These are phyloP conservation scores for Trichoderma afroharzianum DNA, from an alignment of 2,329 filamentous ascomycete species.

Conservation along the genomic window DNA sequence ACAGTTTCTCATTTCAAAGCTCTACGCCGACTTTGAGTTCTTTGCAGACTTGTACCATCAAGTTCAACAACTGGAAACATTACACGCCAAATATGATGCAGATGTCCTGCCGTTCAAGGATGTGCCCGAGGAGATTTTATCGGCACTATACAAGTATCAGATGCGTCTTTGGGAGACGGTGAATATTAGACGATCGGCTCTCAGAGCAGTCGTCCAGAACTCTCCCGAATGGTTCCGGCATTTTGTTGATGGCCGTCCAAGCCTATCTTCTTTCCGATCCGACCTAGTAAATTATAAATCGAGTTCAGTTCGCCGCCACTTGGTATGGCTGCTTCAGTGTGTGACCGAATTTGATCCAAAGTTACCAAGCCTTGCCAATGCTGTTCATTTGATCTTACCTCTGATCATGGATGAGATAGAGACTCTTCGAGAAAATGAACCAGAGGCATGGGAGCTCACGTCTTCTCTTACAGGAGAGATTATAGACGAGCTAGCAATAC, in stretches of 20 bases:
- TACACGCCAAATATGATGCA: conserved; percentile 33
- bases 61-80: conserved; percentile 23
- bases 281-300: neutral
- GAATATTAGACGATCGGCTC: conserved; percentile 30
- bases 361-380: neutral
- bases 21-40: conserved; percentile 34
- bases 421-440: conserved; percentile 38
- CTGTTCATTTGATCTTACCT: conserved; percentile 23
- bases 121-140: conserved; percentile 34
- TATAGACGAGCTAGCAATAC: conserved; percentile 45
- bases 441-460: conserved; percentile 34
- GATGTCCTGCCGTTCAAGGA: conserved; percentile 29
- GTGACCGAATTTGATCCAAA: neutral
- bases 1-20: conserved; percentile 28
- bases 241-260: neutral
- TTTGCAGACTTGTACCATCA: conserved; percentile 38
- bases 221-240: conserved; percentile 23
- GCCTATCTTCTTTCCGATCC: neutral
- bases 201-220: conserved; percentile 31
- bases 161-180: conserved; percentile 28
- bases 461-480: conserved; percentile 34
- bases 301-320: conserved; percentile 13
- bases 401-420: conserved; percentile 47
- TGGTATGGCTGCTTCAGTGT: conserved; percentile 35
- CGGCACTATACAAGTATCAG: conserved; percentile 39